Conservation (phyloP, 305 asterid species). For the Rubia balearica region DNA sequence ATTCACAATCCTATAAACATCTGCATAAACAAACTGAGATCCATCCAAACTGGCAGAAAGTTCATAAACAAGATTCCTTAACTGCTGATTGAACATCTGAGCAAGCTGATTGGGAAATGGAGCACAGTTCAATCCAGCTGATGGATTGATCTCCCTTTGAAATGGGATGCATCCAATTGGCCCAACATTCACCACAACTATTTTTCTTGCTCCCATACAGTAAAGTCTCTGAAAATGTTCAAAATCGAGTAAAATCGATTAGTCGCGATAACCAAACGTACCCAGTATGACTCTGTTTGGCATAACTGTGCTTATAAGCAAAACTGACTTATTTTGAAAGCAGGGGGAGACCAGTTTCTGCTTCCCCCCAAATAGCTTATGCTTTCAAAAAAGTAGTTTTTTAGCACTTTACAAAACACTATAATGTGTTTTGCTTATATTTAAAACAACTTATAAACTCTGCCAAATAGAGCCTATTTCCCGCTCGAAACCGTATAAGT, state of each 20-base stretch:
- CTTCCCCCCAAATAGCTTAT: too few relatives aligned
- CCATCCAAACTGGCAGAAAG: conserved; percentile 35
- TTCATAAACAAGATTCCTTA: conserved; percentile 36
- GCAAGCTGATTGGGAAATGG: conserved; percentile 54
- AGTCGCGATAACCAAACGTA: too few relatives aligned
- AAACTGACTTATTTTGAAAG: too few relatives aligned
- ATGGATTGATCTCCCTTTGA: conserved; percentile 53
- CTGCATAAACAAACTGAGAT: conserved; percentile 55
- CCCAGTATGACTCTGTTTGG: too few relatives aligned
- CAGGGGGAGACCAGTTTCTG: too few relatives aligned
- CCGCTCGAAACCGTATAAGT: not conserved
- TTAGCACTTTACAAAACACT: too few relatives aligned
- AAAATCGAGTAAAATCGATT: not conserved
- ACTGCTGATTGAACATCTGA: conserved; percentile 43
- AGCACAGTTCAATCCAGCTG: conserved; percentile 44
- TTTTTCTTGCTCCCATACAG: conserved; percentile 46
- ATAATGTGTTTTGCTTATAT: too few relatives aligned
- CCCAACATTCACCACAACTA: conserved; percentile 57
- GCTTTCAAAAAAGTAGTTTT: too few relatives aligned
- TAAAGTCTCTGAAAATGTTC: conserved; percentile 45
- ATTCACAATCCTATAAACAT: conserved; percentile 45
- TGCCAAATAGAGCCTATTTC: too few relatives aligned
- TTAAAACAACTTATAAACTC: too few relatives aligned
- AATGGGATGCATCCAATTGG: conserved; percentile 81
- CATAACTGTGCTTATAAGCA: too few relatives aligned